phyloP scores from a whole-genome alignment of 208 protist genomes.

The Leishmania guyanensis region DNA sequence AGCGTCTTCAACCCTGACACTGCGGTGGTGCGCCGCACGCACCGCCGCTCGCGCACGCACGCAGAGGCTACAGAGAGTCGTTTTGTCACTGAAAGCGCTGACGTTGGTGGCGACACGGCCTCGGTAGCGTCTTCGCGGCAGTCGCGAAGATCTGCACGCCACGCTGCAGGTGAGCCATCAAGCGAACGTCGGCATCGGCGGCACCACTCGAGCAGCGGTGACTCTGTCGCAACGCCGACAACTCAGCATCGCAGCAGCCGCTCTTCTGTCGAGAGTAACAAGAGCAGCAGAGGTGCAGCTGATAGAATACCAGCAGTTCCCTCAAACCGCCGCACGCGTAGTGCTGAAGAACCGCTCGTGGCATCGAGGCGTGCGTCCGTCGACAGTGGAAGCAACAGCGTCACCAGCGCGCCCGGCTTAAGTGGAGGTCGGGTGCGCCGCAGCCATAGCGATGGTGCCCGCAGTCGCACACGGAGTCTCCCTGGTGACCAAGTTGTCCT shows the following conservation, averaged over 20 bases:
- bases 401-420: neutral
- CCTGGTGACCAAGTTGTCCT: neutral
- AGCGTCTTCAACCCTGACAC: slow-evolving; percentile 63
- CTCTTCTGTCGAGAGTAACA: slow-evolving; percentile 17
- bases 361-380: slow-evolving; percentile 9
- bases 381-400: neutral
- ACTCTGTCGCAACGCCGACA: neutral
- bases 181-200: slow-evolving; percentile 8
- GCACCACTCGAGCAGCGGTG: slow-evolving; percentile 17
- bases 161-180: neutral
- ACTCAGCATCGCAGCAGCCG: slow-evolving; percentile 11
- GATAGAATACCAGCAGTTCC: neutral
- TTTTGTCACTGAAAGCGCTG: neutral
- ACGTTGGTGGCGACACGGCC: slow-evolving; percentile 12
- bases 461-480: slow-evolving; percentile 6
- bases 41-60: slow-evolving; percentile 23
- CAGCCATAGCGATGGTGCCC: slow-evolving; percentile 27
- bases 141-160: slow-evolving; percentile 15
- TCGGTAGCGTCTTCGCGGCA: slow-evolving; percentile 30
- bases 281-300: slow-evolving; percentile 3
- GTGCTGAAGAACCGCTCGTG: slow-evolving; percentile 30
- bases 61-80: slow-evolving; percentile 3
- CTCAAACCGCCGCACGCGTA: slow-evolving; percentile 25
- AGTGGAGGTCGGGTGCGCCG: slow-evolving; percentile 12
- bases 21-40: slow-evolving; percentile 48